phyloP scores from a whole-genome alignment of 2,329 filamentous ascomycete genomes.

The Pseudogymnoascus sp. region DNA sequence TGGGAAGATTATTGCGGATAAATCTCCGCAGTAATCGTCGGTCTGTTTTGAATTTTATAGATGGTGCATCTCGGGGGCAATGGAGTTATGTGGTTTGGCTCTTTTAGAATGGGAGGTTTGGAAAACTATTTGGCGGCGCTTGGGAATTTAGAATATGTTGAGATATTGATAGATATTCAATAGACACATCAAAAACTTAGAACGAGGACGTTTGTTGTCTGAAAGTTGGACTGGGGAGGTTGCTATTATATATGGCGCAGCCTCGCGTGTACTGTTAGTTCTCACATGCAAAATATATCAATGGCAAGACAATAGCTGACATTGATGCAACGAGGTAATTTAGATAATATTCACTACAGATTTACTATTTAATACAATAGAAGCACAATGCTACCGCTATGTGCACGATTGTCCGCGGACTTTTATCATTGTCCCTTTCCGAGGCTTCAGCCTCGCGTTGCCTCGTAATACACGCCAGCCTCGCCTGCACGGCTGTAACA shows the following conservation, averaged over 20 bases:
- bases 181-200: not conserved
- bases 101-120: not conserved
- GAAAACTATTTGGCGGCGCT: not conserved
- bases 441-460: not conserved
- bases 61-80: not conserved
- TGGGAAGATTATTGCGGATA: slow-evolving; percentile 29
- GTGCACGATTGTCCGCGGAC: not conserved
- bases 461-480: not conserved
- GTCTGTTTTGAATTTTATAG: not conserved
- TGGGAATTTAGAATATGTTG: not conserved
- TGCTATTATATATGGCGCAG: not conserved
- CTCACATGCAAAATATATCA: not conserved
- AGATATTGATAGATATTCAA: not conserved
- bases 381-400: not conserved
- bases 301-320: not conserved
- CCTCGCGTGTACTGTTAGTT: not conserved
- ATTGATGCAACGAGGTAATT: not conserved
- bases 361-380: not conserved
- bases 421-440: not conserved
- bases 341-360: not conserved
- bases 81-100: not conserved
- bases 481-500: not conserved
- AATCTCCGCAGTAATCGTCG: not conserved
- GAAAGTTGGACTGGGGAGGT: not conserved
- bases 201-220: not conserved